Evolutionary conservation across 2,329 filamentous ascomycete species (phyloP).

Genomic region (Clarireedia hainanense): DNA sequence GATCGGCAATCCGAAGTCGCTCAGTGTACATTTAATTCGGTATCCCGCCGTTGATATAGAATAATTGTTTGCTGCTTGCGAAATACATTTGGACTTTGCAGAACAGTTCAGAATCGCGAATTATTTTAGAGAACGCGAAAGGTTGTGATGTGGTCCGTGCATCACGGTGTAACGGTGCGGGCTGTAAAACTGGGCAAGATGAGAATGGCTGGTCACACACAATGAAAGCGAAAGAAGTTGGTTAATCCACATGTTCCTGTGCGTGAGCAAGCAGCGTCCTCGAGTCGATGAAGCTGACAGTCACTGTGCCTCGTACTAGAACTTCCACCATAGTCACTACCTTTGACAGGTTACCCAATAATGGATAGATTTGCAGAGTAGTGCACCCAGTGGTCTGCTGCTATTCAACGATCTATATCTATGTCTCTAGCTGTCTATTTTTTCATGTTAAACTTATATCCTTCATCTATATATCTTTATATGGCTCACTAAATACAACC

Average conservation of each 20-base stretch:
- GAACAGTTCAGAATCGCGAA: background rate
- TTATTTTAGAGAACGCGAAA: background rate
- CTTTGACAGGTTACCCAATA: background rate
- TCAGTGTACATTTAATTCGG: too few relatives aligned
- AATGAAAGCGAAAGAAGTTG: too few relatives aligned
- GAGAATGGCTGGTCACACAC: background rate
- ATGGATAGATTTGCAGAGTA: background rate
- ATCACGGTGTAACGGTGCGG: too few relatives aligned
- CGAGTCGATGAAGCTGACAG: too few relatives aligned
- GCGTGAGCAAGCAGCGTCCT: too few relatives aligned
- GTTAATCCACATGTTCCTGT: too few relatives aligned
- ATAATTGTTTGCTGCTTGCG: background rate
- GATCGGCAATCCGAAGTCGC: background rate
- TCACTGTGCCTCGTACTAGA: too few relatives aligned
- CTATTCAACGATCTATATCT: background rate
- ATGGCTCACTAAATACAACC: background rate
- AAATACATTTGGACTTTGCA: background rate
- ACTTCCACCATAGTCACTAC: too few relatives aligned
- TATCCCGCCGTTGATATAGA: too few relatives aligned
- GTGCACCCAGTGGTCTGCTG: background rate
- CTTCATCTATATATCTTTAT: background rate
- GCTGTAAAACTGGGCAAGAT: background rate
- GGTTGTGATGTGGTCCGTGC: conserved; percentile 1
- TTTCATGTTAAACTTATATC: background rate
- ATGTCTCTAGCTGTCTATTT: background rate